Percentiles rank a stretch among this genome's conserved stretches.
phyloP scores from a whole-genome alignment of 345 rosid species.

The Pistacia integerrima region DNA sequence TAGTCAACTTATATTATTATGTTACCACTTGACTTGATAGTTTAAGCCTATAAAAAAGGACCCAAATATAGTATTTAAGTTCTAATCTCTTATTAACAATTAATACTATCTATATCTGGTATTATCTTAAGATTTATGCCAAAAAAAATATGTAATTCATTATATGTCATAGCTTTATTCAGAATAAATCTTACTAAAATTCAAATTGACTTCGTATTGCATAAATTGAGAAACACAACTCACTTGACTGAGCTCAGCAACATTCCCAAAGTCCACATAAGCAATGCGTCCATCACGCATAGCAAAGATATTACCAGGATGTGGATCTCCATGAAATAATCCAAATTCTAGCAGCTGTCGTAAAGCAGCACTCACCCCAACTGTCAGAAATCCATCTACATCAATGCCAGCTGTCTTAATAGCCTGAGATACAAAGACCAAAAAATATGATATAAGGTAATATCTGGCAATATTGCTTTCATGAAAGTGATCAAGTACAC shows the following conservation, averaged over 20 bases:
- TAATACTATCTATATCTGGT: background rate
- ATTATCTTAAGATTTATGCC: background rate
- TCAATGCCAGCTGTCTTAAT: slow-evolving; percentile 89
- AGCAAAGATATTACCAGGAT: slow-evolving; percentile 98
- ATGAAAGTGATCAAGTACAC: slow-evolving; percentile 13
- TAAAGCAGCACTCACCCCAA: slow-evolving; percentile 98
- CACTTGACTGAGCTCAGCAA: slow-evolving; percentile 98
- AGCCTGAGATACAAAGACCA: slow-evolving; percentile 55
- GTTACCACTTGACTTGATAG: too few relatives aligned
- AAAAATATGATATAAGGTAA: slow-evolving; percentile 17
- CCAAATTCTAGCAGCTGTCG: slow-evolving; percentile 94
- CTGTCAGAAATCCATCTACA: slow-evolving; percentile 82
- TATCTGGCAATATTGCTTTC: slow-evolving; percentile 15
- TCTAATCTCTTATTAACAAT: background rate
- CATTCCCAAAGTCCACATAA: slow-evolving; percentile 98
- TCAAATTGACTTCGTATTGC: background rate
- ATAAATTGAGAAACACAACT: slow-evolving; percentile 20
- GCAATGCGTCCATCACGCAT: slow-evolving; percentile 98
- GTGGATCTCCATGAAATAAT: slow-evolving; percentile 97
- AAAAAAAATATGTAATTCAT: background rate
- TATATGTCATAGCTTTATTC: background rate
- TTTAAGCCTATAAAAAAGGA: too few relatives aligned
- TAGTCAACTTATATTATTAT: background rate
- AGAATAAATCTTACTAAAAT: background rate
- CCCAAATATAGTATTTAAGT: too few relatives aligned